A percentile compares a stretch with the other conserved stretches of the same genome.
phyloP scores from a whole-genome alignment of 495 filamentous ascomycete genomes.

The Glutinoglossum americanum region DNA sequence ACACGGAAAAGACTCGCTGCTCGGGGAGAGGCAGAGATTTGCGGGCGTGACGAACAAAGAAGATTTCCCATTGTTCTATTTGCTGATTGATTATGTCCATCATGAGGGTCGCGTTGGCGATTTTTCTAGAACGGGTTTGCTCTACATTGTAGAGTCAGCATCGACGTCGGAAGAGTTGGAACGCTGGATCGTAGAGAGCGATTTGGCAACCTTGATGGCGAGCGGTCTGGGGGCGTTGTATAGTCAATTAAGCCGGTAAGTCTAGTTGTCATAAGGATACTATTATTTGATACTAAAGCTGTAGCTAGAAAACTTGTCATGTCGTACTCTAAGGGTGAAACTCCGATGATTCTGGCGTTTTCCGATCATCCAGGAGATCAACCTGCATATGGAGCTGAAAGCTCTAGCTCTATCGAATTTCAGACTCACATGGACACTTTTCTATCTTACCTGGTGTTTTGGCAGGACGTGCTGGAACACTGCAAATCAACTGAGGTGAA shows the following conservation, averaged over 20 bases:
- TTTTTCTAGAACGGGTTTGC: conserved; percentile 85
- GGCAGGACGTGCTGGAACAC: conserved; percentile 94
- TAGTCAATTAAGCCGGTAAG: conserved; percentile 73
- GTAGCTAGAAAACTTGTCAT: conserved; percentile 20
- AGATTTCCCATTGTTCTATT: conserved; percentile 87
- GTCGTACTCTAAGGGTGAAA: conserved; percentile 31
- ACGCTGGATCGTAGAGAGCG: conserved; percentile 91
- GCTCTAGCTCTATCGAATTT: conserved; percentile 44
- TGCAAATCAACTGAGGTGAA: conserved; percentile 82
- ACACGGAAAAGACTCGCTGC: conserved; percentile 9
- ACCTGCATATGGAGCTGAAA: conserved; percentile 43
- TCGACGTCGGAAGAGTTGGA: conserved; percentile 63
- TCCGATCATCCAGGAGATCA: conserved; percentile 56
- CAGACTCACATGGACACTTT: conserved; percentile 76
- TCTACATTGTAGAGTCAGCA: conserved; percentile 90
- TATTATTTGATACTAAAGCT: background rate
- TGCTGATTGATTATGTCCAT: conserved; percentile 89
- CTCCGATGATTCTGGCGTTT: conserved; percentile 63
- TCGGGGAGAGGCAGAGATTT: conserved; percentile 38
- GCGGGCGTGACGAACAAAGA: conserved; percentile 72
- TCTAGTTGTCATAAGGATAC: background rate
- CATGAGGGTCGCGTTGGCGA: conserved; percentile 82
- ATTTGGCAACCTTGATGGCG: conserved; percentile 91
- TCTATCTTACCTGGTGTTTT: conserved; percentile 83
- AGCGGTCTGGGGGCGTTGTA: conserved; percentile 88